Base-by-base conservation (phyloP, 2,329 filamentous ascomycete species). In the Dothiorella sarmentorum region DNA sequence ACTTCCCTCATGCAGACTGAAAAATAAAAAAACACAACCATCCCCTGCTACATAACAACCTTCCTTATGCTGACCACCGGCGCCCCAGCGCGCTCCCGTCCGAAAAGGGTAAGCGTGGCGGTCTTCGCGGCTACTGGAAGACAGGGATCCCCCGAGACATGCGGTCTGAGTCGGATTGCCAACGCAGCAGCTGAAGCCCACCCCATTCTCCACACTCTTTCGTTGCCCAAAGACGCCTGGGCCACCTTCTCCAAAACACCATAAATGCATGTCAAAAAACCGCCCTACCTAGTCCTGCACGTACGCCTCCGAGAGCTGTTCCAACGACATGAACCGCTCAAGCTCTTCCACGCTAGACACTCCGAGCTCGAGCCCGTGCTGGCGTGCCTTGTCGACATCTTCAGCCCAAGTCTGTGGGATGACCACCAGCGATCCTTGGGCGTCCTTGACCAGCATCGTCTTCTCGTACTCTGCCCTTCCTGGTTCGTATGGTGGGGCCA, bases 281-380 rank as follows among this genome's bases (percentile, higher is more conserved):
- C 33, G 33, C 33, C 33, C 4, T 4, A 10, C 7, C 5, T 26
- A 22, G 7, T 43, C 26, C 27, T 52, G 10, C 7, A 63, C 62
- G 47, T 70, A 69, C 0, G 61, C 65, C 26, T 68, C 66, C 0
- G 69, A 68, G 26, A 71, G 69, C 33, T 61, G 64, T 17, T 70
- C 67, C 24, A 71, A 52, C 1, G 68, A 70, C 0, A 62, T 66
- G 27, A 69, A 69, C 3, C 43, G 63, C 44, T 64, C 59, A 6
- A 53, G 22, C 3, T 60, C 31, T 4, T 66, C 62, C 18, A 38
- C 22, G n/a, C 27, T 26, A 18, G 7, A 7, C 3, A 15, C 42
- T 3, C 27, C 35, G 1, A 57, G 10, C 7, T 42, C n/a, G 13
- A 60, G 3, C 5, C 42, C 52, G 7, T 42, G 18, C 3, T n/a